These are phyloP conservation scores for Nitzschia sp. DNA, from an alignment of 108 stramenopile genomes.

Conservation along the genomic window DNA sequence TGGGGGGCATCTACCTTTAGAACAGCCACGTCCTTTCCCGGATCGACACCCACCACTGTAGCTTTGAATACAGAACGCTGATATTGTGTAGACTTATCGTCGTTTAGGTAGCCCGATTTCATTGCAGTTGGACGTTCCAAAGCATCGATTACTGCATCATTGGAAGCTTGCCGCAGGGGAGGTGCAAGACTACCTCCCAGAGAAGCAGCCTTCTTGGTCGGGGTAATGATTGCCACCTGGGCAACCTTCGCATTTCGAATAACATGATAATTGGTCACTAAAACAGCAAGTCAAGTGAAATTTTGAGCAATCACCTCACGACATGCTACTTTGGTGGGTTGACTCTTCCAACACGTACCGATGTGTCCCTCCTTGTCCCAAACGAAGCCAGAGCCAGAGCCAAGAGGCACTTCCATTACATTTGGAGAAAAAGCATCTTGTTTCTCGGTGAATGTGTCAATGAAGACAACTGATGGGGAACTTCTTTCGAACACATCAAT, in stretches of 20 bases:
- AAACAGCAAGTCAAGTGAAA: background rate
- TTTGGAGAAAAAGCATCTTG: constrained; percentile 73
- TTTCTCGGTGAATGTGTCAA: constrained; percentile 76
- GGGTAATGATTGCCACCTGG: constrained; percentile 60
- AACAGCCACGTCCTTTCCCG: constrained; percentile 93
- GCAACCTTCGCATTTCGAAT: constrained; percentile 79
- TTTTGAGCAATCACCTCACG: background rate
- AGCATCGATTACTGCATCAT: constrained; percentile 4
- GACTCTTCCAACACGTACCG: constrained; percentile 50
- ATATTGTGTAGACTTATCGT: constrained; percentile 22
- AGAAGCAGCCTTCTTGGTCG: background rate
- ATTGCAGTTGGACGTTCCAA: constrained; percentile 1
- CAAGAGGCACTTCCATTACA: constrained; percentile 82
- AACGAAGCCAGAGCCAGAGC: constrained; percentile 87
- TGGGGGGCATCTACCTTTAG: constrained; percentile 78
- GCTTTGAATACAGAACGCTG: constrained; percentile 74
- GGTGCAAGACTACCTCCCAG: constrained; percentile 6
- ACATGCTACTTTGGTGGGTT: too few species aligned
- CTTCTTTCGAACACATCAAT: constrained; percentile 74
- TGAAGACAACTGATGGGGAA: constrained; percentile 77
- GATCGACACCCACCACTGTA: constrained; percentile 83
- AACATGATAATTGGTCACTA: constrained; percentile 77
- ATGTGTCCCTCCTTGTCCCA: constrained; percentile 88
- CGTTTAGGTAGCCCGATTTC: constrained; percentile 27
- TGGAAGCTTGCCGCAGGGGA: background rate